Conservation (phyloP, 108 stramenopile genomes). For the Skeletonema marinoi region DNA sequence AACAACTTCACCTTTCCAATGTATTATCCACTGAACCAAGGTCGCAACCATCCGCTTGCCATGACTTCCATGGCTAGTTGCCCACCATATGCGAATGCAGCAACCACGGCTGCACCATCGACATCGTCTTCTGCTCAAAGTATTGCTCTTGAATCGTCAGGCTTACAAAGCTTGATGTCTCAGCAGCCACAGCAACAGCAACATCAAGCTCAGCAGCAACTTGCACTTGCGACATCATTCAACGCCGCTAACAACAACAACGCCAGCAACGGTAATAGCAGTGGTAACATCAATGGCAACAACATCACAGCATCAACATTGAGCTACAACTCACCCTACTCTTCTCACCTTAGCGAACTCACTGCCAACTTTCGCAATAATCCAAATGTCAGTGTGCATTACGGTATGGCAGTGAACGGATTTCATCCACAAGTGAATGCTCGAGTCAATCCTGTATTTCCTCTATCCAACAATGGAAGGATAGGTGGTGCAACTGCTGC, state of each 20-base stretch:
- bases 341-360: constrained; percentile 13
- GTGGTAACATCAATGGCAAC: neutral
- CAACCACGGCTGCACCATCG: neutral
- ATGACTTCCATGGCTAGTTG: constrained; percentile 37
- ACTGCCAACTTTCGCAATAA: constrained; percentile 12
- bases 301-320: neutral
- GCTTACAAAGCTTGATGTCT: neutral
- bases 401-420: constrained; percentile 70
- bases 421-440: constrained; percentile 75
- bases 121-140: neutral
- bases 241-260: neutral
- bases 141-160: neutral
- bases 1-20: constrained; percentile 3
- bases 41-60: constrained; percentile 25
- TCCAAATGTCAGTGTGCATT: constrained; percentile 37
- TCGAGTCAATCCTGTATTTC: constrained; percentile 37
- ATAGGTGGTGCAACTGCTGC: constrained; percentile 6
- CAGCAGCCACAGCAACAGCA: neutral
- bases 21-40: neutral
- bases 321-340: constrained; percentile 1
- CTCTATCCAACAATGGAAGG: constrained; percentile 4
- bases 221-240: neutral
- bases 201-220: neutral
- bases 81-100: constrained; percentile 9
- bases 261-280: neutral